Base-by-base conservation (phyloP, 495 filamentous ascomycete species). In the Neurospora pannonica region DNA sequence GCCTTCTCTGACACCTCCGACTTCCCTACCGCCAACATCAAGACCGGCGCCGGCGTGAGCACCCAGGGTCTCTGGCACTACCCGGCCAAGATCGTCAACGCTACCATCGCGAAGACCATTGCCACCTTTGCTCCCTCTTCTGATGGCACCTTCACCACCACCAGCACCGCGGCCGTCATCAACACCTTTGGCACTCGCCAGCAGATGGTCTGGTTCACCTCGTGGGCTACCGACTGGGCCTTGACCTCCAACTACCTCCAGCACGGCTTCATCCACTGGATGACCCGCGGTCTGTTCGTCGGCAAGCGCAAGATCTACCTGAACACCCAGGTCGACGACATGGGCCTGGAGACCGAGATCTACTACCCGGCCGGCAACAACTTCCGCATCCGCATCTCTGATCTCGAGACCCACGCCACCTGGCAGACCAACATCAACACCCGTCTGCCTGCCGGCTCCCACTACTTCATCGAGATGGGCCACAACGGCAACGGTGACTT, bases 401-500 rank as follows among this genome's bases (percentile, higher is more conserved):
- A 90, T 73, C 78, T 91, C 76, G 74, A 81, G 19, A 78, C 81
- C 39, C 85, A 90, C 77, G 78, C 82, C 31, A 75, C 75, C 38
- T 90, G 89, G 89, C 82, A 85, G 40, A 72, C 80, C 2, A 77
- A 76, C 15, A 83, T 90, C 79, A 87, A 88, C 70, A 81, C 79
- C 38, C 85, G 86, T 73, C 82, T 90, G 79, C 88, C 88, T 42
- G 36, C 83, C 13, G 89, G 89, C 13, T 90, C 88, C 71, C 76
- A 78, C 72, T 91, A 86, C 77, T 86, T 85, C 39, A 82, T 88
- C 15, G 89, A 91, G 74, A 82, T 90, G 67, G 88, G 87, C 13
- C 87, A 89, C 82, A 90, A 90, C 71, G 88, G 88, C 36, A 90
- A 90, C 75, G 89, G 89, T 38, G 88, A 89, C 75, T 88, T 91